Base-by-base conservation (phyloP, 805 yeast species). In the Sugiyamaella marilandica region DNA sequence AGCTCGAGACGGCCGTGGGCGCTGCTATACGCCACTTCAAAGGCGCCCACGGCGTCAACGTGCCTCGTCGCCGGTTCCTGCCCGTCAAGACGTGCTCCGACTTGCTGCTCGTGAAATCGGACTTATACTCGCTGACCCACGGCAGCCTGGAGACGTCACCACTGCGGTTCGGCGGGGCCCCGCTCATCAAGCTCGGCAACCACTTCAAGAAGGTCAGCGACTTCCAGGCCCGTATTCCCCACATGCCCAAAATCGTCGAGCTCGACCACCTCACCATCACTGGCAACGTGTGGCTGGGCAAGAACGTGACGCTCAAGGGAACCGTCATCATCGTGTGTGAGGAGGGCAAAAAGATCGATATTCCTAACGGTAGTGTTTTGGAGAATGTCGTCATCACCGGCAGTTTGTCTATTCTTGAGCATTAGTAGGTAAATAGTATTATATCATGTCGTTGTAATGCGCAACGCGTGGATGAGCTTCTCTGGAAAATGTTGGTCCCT, bases 21-120 rank as follows among this genome's bases (percentile, higher is more conserved):
- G 98, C 99, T 37, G 98, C 98, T 46, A 94, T 94, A 69, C 87
- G 96, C 74, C 92, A 91, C 74, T 94, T 94, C 74, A 78, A 84
- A 60, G 87, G 88, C 63, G 97, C 97, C 31, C 96, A 89, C 65
- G 99, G 99, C 74, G 95, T 94, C 63, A 96, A 90, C 65, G 99
- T 94, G 36, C 98, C 99, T 73, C 88, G 99, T 77, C 81, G 96
- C 41, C 84, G 99, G 70, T 94, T 94, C 80, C 80, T 94, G 74
- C 99, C 99, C 13, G 99, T 94, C 64, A 94, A 94, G 78, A 94
- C 99, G 16, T 89, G 94, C 71, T 90, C 97, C 5, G 99, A 94
- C 71, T 75, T 94, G 72, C 75, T 94, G 63, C 79, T 94, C 65
- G 99, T 94, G 59, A 94, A 94, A 74, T 90, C 97, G 9, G 98